These are phyloP conservation scores for Plectosphaerella sp. DNA, from an alignment of 2,329 filamentous ascomycete genomes.

Conservation along the genomic window DNA sequence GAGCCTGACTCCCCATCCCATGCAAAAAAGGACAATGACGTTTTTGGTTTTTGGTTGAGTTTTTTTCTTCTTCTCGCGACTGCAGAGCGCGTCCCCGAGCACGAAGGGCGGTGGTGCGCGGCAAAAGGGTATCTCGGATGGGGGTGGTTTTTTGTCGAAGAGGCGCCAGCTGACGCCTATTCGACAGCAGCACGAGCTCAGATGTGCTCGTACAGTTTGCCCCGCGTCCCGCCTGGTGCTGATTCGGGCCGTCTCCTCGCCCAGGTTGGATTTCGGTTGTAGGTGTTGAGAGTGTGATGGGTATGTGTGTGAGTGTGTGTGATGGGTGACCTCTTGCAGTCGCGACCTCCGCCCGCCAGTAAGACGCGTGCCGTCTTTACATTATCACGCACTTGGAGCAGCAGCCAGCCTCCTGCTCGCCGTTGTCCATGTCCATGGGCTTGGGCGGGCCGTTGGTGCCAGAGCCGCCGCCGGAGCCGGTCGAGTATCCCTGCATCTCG, in stretches of 20 bases:
- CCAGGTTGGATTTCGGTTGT: neutral
- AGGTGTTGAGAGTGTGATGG: too few relatives aligned
- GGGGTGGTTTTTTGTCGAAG: too few relatives aligned
- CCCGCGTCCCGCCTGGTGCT: neutral
- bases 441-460: conserved; percentile 57
- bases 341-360: neutral
- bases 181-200: too few relatives aligned
- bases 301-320: too few relatives aligned
- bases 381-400: conserved; percentile 85
- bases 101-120: neutral
- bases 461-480: conserved; percentile 60
- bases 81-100: conserved; percentile 1
- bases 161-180: conserved; percentile 1
- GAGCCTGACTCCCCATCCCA: conserved; percentile 30
- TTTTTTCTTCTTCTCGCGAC: conserved; percentile 6
- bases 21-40: conserved; percentile 24
- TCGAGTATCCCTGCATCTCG: conserved; percentile 87
- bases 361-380: conserved; percentile 43
- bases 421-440: conserved; percentile 77
- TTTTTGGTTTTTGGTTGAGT: neutral
- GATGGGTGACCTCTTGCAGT: neutral
- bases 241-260: neutral
- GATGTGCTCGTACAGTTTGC: neutral
- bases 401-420: conserved; percentile 68
- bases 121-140: conserved; percentile 3